Conservation (phyloP, 495 filamentous ascomycete species). For the Clavariopsis aquatica region DNA sequence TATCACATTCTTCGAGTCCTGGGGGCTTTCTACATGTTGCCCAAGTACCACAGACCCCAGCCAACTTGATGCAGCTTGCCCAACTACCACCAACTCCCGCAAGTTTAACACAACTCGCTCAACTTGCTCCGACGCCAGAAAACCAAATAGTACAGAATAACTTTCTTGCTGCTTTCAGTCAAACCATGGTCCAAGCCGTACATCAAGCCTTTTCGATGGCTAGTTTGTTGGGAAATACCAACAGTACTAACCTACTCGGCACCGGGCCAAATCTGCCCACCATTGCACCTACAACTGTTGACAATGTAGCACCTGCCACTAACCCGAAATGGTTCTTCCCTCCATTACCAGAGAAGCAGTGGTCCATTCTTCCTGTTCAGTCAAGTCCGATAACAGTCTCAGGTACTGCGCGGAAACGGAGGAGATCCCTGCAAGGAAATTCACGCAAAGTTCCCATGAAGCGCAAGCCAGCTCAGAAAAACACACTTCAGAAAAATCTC, state of each 20-base stretch:
- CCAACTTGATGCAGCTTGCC: constrained; percentile 2
- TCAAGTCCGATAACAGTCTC: not conserved
- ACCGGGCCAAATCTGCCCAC: not conserved
- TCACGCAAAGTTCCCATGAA: not conserved
- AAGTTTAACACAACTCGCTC: constrained; percentile 7
- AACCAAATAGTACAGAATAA: constrained; percentile 3
- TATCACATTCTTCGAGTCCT: not conserved
- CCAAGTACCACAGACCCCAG: not conserved
- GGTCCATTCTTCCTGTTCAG: not conserved
- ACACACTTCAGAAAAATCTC: too few species aligned
- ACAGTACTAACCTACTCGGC: not conserved
- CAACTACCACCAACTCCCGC: not conserved
- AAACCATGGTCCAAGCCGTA: not conserved
- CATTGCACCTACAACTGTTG: not conserved
- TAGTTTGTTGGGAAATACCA: not conserved
- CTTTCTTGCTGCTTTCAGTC: constrained; percentile 3
- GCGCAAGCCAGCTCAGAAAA: not conserved
- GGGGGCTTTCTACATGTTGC: not conserved
- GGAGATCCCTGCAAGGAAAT: not conserved
- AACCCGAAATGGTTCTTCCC: constrained; percentile 25
- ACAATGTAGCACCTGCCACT: not conserved
- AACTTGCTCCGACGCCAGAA: constrained; percentile 11
- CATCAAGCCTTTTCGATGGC: constrained; percentile 2
- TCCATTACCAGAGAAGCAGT: constrained; percentile 1
- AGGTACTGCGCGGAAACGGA: not conserved